phyloP scores from a whole-genome alignment of 208 protist species.

The Crithidia expoeki region DNA sequence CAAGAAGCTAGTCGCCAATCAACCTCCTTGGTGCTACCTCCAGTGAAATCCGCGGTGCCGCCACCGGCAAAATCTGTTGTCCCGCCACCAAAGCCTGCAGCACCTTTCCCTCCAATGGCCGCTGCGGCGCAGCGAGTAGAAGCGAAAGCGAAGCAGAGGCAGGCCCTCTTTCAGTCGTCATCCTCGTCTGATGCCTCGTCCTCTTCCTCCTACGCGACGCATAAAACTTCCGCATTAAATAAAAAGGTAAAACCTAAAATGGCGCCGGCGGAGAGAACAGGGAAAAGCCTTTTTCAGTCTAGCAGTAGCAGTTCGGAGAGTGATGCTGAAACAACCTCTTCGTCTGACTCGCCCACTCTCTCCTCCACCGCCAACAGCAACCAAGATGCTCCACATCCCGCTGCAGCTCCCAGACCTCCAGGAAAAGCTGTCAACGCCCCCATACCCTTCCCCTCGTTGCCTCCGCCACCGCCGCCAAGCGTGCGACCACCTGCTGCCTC shows the following conservation, averaged over 20 bases:
- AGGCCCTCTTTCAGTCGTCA: constrained; percentile 32
- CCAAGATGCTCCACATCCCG: not conserved
- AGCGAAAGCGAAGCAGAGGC: constrained; percentile 13
- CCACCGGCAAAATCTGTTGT: constrained; percentile 17
- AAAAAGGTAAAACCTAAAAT: constrained; percentile 7
- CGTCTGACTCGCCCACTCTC: constrained; percentile 6
- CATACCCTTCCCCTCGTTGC: not conserved
- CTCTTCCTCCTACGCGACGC: constrained; percentile 3
- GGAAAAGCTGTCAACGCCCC: not conserved
- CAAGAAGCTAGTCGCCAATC: not conserved
- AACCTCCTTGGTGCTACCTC: not conserved
- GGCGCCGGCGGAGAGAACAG: not conserved
- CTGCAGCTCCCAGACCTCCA: not conserved
- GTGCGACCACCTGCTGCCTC: not conserved
- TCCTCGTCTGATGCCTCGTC: constrained; percentile 27
- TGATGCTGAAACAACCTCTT: not conserved
- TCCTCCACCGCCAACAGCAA: constrained; percentile 6
- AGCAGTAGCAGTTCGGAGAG: constrained; percentile 16
- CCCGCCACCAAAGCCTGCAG: constrained; percentile 17
- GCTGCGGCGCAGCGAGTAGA: not conserved
- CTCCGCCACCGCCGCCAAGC: not conserved
- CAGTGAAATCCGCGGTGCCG: constrained; percentile 12
- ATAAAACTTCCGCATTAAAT: too few relatives aligned
- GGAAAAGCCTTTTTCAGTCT: constrained; percentile 6
- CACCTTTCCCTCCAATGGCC: constrained; percentile 8